A percentile compares a stretch with the other conserved stretches of the same genome.
These are phyloP conservation scores for Ogataea philodendri DNA, from an alignment of 805 yeast species.

Conservation along the genomic window DNA sequence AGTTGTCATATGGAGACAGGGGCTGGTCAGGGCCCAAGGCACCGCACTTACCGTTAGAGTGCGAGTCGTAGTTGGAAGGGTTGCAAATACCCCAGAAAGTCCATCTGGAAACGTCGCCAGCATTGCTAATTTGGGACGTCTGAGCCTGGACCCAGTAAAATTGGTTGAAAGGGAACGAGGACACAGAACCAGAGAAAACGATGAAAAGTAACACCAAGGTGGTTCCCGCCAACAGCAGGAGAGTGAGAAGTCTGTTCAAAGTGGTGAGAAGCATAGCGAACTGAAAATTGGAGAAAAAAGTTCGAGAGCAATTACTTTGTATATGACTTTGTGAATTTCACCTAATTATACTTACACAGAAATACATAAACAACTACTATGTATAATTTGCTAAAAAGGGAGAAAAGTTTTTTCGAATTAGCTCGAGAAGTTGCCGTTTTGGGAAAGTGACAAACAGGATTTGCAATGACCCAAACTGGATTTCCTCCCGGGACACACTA, in stretches of 20 bases:
- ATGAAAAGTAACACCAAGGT: conserved; percentile 53
- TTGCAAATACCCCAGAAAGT: conserved; percentile 79
- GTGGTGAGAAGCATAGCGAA: conserved; percentile 19
- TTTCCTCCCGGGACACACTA: too few relatives aligned
- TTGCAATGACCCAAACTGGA: conserved; percentile 1
- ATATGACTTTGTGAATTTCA: conserved; percentile 9
- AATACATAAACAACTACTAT: conserved; percentile 14
- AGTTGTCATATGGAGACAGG: conserved; percentile 72
- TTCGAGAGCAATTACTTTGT: conserved; percentile 4
- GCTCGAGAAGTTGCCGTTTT: conserved; percentile 6
- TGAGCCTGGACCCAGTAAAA: conserved; percentile 75
- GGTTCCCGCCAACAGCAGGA: conserved; percentile 43
- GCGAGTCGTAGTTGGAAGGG: conserved; percentile 28
- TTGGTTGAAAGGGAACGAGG: conserved; percentile 55
- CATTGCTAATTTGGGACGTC: conserved; percentile 52
- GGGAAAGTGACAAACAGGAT: conserved; percentile 9
- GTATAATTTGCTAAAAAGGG: conserved; percentile 13
- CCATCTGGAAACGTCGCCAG: conserved; percentile 58
- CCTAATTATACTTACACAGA: conserved; percentile 10
- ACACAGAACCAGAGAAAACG: conserved; percentile 61
- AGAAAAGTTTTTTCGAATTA: conserved; percentile 7
- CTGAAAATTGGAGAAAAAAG: conserved; percentile 2
- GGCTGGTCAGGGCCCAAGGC: conserved; percentile 65
- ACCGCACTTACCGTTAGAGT: conserved; percentile 36
- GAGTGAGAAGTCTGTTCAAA: conserved; percentile 30